Percentiles rank a stretch among this genome's conserved stretches.
phyloP scores from a whole-genome alignment of 2,329 filamentous ascomycete genomes.

The Alternaria gaisen region DNA sequence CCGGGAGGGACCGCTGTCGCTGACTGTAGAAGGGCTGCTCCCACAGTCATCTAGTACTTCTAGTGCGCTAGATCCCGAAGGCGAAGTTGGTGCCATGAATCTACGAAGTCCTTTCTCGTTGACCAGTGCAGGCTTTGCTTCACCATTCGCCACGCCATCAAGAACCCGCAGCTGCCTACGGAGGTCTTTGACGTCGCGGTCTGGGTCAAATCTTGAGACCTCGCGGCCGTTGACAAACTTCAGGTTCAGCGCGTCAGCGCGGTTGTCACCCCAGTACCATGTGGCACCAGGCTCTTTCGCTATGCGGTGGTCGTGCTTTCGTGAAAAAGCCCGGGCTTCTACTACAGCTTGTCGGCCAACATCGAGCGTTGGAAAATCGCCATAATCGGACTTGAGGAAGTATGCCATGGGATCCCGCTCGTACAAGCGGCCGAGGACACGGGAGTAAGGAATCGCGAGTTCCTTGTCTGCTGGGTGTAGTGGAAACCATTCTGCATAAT shows the following conservation, averaged over 20 bases:
- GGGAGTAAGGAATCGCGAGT: slow-evolving; percentile 59
- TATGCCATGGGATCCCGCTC: slow-evolving; percentile 60
- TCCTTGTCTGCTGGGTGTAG: slow-evolving; percentile 54
- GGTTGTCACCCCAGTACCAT: slow-evolving; percentile 67
- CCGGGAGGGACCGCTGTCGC: neutral
- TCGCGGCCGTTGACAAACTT: slow-evolving; percentile 64
- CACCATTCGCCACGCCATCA: slow-evolving; percentile 38
- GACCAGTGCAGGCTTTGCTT: slow-evolving; percentile 2
- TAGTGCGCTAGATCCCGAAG: slow-evolving; percentile 5
- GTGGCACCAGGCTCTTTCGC: slow-evolving; percentile 41
- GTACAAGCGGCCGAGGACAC: slow-evolving; percentile 64
- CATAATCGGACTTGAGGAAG: slow-evolving; percentile 50
- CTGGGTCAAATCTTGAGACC: slow-evolving; percentile 57
- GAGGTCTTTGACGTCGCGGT: slow-evolving; percentile 58
- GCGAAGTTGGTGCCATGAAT: slow-evolving; percentile 34
- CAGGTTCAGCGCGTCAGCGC: slow-evolving; percentile 65
- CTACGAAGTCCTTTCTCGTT: slow-evolving; percentile 11
- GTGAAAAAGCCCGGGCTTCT: slow-evolving; percentile 59
- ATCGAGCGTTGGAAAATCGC: slow-evolving; percentile 39
- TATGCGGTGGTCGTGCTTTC: slow-evolving; percentile 60
- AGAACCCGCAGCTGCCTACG: slow-evolving; percentile 57
- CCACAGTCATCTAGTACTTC: neutral
- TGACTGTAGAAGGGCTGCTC: neutral
- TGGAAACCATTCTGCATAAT: slow-evolving; percentile 63
- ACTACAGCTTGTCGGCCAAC: slow-evolving; percentile 58